Percentiles rank a stretch among this genome's conserved stretches.
These are phyloP conservation scores for Paraphaeosphaeria minitans DNA, from an alignment of 2,329 filamentous ascomycete genomes.

Conservation along the genomic window DNA sequence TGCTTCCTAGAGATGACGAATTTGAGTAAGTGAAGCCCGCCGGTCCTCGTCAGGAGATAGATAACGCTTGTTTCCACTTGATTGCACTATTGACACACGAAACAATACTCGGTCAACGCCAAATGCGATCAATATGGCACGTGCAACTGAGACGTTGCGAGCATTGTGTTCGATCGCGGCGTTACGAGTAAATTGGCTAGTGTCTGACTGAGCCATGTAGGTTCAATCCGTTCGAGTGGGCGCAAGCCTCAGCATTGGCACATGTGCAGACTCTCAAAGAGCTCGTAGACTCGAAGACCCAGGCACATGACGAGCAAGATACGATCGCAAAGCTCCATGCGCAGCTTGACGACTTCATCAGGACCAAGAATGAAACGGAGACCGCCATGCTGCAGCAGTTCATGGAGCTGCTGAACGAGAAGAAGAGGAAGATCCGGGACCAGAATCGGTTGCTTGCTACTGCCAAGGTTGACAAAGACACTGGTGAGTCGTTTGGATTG, in stretches of 20 bases:
- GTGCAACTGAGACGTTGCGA: not conserved
- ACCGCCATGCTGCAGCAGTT: conserved; percentile 71
- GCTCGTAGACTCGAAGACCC: conserved; percentile 50
- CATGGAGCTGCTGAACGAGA: conserved; percentile 72
- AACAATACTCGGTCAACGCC: not conserved
- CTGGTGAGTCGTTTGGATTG: conserved; percentile 27
- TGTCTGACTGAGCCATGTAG: not conserved
- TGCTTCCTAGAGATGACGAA: conserved; percentile 60
- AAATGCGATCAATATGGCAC: not conserved
- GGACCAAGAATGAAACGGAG: conserved; percentile 70
- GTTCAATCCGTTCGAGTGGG: conserved; percentile 75
- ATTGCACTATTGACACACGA: not conserved
- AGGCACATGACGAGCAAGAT: conserved; percentile 57
- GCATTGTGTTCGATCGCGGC: not conserved
- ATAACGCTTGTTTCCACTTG: not conserved
- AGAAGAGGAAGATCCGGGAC: conserved; percentile 79
- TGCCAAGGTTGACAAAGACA: conserved; percentile 53
- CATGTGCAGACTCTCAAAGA: conserved; percentile 54
- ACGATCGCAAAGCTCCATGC: conserved; percentile 63
- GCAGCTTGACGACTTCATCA: conserved; percentile 69
- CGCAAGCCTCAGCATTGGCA: conserved; percentile 61
- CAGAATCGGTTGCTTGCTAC: conserved; percentile 67
- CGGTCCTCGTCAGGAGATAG: not conserved
- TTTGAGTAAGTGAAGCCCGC: conserved; percentile 48
- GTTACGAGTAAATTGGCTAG: not conserved